Evolutionary conservation across 2,329 filamentous ascomycete species (phyloP), one percentile per base, ranked within the genome.

Genomic region (Penicillium janthinellum): DNA sequence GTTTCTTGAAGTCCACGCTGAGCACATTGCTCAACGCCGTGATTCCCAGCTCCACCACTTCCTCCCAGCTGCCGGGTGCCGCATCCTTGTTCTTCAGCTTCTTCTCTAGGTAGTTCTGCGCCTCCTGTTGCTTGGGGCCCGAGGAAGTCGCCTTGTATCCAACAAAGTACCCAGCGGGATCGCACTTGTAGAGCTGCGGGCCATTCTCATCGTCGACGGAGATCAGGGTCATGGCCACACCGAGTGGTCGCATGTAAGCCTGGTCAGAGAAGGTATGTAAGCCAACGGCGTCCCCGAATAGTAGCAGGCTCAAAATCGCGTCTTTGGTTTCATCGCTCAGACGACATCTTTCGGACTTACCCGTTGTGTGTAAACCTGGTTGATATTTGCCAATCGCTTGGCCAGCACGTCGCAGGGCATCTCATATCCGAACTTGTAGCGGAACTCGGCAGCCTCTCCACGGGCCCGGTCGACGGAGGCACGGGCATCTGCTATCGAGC

Each of bases 1-100:
- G 90, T 85, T 98, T 98, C 87, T 99, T 99, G 84, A 99, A 99
- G 78, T 99, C 95, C 78, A 98, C 96, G 79, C 94, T 97, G 66
- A 99, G 85, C 61, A 99, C 93, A 38, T 91, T 96, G 86, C 93
- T 96, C 77, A 99, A 82, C 6, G 95, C 94, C 47, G 92, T 91
- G 77, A 99, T 99, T 60, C 91, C 95, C 71, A 98, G 84, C 83
- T 99, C 95, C 52, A 99, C 94, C 51, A 99, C 95, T 62, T 99
- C 95, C 79, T 96, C 91, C 95, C 95, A 99, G 74, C 83, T 88
- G 62, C 95, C 95, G 59, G 95, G 90, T 38, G 94, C 95, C 71
- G 86, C 84, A 73, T 98, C 93, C 88, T 97, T 97, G 88, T 96
- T 97, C 84, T 97, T 96, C 78, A 99, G 88, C 86, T 98, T 98